A percentile compares a stretch with the other conserved stretches of the same genome.
These are phyloP conservation scores for Gonapodya prolifera DNA, from an alignment of 192 early-diverging fungal genomes.

Conservation along the genomic window DNA sequence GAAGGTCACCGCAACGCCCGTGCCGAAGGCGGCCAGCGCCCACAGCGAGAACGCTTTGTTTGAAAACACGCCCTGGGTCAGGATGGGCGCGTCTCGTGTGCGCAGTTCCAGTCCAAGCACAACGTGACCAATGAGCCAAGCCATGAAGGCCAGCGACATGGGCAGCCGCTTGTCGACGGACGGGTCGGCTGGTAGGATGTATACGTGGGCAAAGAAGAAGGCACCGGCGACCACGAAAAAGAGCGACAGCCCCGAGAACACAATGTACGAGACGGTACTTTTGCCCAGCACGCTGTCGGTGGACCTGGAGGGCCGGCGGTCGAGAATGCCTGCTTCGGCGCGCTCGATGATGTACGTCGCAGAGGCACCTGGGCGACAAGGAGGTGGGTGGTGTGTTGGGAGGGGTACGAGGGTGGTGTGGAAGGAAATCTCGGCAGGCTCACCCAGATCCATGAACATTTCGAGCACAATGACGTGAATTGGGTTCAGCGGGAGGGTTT, in stretches of 20 bases:
- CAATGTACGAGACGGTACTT: not conserved
- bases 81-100: not conserved
- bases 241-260: not conserved
- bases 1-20: not conserved
- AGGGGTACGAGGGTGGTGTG: no score
- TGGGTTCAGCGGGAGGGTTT: not conserved
- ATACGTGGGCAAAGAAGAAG: not conserved
- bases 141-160: not conserved
- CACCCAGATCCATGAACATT: slow-evolving; percentile 3
- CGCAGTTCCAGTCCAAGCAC: not conserved
- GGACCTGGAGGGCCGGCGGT: not conserved
- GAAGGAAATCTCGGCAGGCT: no score
- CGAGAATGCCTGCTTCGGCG: not conserved
- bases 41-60: not conserved
- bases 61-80: not conserved
- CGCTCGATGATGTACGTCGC: not conserved
- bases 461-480: slow-evolving; percentile 3
- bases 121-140: slow-evolving; percentile 4
- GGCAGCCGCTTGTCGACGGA: not conserved
- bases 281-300: not conserved
- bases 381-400: not conserved
- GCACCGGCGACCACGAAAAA: not conserved
- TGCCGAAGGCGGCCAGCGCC: not conserved
- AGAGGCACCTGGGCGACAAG: not conserved
- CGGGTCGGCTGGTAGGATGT: not conserved